Evolutionary conservation across 1,139 yeast species (phyloP).

Genomic region (Candida smagusa): DNA sequence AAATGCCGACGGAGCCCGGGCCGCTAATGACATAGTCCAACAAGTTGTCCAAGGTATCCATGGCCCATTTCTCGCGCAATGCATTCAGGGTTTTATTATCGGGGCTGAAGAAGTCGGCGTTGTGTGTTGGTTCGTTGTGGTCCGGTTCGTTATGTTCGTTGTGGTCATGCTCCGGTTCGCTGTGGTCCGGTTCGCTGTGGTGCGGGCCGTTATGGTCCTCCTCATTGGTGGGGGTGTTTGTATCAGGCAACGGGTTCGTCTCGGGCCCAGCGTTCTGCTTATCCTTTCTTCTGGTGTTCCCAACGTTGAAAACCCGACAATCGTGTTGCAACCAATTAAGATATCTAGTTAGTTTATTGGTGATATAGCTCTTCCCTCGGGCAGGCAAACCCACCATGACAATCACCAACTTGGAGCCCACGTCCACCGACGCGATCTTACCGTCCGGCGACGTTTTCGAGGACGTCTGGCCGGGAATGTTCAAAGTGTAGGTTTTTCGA

Average conservation of each 20-base stretch:
- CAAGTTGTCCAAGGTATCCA: constrained; percentile 84
- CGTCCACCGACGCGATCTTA: constrained; percentile 64
- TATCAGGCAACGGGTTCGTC: constrained; percentile 66
- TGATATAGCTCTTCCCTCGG: constrained; percentile 87
- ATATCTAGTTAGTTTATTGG: constrained; percentile 83
- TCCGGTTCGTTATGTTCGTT: not conserved
- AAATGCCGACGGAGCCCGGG: constrained; percentile 87
- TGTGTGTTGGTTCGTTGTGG: constrained; percentile 35
- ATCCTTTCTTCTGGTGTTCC: constrained; percentile 81
- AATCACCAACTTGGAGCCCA: constrained; percentile 80
- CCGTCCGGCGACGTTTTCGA: constrained; percentile 85
- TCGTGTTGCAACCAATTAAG: constrained; percentile 91
- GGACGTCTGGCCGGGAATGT: constrained; percentile 89
- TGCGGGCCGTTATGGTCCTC: no score
- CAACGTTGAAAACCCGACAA: constrained; percentile 88
- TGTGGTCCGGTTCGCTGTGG: not conserved
- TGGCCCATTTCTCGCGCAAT: constrained; percentile 91
- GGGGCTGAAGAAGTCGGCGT: constrained; percentile 86
- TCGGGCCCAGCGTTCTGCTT: constrained; percentile 72
- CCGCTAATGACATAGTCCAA: constrained; percentile 78
- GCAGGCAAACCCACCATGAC: constrained; percentile 96
- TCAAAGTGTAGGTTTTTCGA: constrained; percentile 71
- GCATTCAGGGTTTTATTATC: constrained; percentile 62
- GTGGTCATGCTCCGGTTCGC: not conserved
- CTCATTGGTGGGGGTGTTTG: constrained; percentile 37